Evolutionary conservation across 116 monocot genomes (phyloP).

Genomic region (Trichopus zeylanicus): DNA sequence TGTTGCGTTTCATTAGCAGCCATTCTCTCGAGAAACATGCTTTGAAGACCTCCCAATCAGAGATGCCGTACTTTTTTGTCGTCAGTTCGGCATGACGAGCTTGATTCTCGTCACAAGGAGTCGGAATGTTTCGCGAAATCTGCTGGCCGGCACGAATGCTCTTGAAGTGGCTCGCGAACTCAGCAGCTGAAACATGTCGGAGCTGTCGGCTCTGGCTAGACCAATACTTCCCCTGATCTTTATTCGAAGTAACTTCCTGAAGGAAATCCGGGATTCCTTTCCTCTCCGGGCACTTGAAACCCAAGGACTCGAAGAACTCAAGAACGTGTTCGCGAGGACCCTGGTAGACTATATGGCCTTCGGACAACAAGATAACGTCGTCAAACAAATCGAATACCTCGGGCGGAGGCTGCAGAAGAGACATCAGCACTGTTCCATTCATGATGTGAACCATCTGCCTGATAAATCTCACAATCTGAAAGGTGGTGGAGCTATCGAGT

Average conservation of each 20-base stretch:
- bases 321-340: constrained; percentile 61
- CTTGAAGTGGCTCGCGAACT: neutral
- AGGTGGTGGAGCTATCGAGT: constrained; percentile 84
- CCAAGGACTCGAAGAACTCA: constrained; percentile 65
- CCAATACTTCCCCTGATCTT: constrained; percentile 61
- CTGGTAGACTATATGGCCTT: constrained; percentile 72
- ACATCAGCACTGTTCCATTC: constrained; percentile 67
- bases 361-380: constrained; percentile 71
- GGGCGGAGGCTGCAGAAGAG: constrained; percentile 84
- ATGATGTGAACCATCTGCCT: constrained; percentile 69
- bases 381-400: constrained; percentile 82
- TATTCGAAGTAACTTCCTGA: constrained; percentile 82
- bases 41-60: constrained; percentile 55
- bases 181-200: neutral
- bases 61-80: constrained; percentile 52
- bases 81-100: constrained; percentile 13
- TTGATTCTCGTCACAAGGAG: too few relatives aligned
- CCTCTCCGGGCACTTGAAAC: constrained; percentile 77
- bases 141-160: neutral
- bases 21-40: constrained; percentile 62
- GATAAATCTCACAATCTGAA: constrained; percentile 74
- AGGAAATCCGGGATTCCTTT: constrained; percentile 89
- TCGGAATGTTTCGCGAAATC: neutral
- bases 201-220: neutral
- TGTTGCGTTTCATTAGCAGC: constrained; percentile 73